phyloP scores from a whole-genome alignment of 495 filamentous ascomycete genomes.

The Aspergillus asperescens region DNA sequence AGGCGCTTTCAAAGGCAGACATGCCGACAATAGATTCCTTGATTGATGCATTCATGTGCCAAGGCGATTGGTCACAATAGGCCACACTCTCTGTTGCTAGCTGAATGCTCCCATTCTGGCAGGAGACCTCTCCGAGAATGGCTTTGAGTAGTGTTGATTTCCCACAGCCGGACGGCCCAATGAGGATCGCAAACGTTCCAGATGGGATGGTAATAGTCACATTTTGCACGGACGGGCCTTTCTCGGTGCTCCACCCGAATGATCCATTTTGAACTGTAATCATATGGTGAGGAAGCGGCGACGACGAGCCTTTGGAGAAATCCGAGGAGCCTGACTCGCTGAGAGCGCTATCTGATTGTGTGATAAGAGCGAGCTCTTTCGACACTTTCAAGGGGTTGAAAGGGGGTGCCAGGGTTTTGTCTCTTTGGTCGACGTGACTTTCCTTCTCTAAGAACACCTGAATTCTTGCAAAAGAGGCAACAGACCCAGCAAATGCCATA shows the following conservation, averaged over 20 bases:
- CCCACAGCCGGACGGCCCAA: constrained; percentile 57
- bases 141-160: constrained; percentile 56
- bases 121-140: constrained; percentile 52
- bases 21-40: constrained; percentile 53
- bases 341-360: constrained; percentile 19
- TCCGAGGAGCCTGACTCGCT: constrained; percentile 23
- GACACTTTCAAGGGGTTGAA: constrained; percentile 22
- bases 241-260: constrained; percentile 48
- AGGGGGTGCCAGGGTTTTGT: constrained; percentile 18
- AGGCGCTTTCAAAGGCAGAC: constrained; percentile 47
- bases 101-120: constrained; percentile 37
- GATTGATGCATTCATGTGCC: constrained; percentile 56
- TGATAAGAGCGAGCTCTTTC: constrained; percentile 19
- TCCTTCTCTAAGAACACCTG: constrained; percentile 52
- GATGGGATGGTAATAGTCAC: constrained; percentile 38
- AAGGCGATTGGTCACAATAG: constrained; percentile 49
- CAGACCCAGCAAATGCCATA: constrained; percentile 46
- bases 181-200: constrained; percentile 44
- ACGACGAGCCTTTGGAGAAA: constrained; percentile 22
- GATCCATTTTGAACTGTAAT: constrained; percentile 42
- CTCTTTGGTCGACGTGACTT: constrained; percentile 30
- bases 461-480: constrained; percentile 55
- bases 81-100: constrained; percentile 38
- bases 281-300: constrained; percentile 16
- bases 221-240: constrained; percentile 39